Evolutionary conservation across 2,329 filamentous ascomycete genomes (phyloP), one percentile per base, ranked within the genome.

Genomic region (Hawksworthiomyces lignivorus): DNA sequence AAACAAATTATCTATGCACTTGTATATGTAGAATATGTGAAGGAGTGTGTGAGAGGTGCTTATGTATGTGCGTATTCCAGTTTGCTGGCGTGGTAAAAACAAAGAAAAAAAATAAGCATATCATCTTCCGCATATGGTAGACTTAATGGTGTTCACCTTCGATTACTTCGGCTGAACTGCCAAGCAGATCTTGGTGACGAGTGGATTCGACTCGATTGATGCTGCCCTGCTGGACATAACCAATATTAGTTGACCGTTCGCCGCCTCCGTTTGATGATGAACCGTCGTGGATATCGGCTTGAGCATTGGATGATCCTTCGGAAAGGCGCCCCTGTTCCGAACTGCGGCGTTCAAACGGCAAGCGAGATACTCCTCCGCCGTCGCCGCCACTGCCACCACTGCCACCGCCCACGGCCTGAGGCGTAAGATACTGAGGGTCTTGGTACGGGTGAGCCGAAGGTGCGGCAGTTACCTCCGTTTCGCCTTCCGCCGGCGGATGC

Each of bases 311-410:
- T 0, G 73, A 76, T 15, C 62, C 64, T 5, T 39, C 40, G 2
- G 42, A 48, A 27, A 27, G 67, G 65, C 2, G 73, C 75, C 4
- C 71, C 48, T 69, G 70, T 46, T 70, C 67, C 1, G 75, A 79
- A 28, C 63, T 65, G 19, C 64, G 70, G 6, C 75, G 69, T 47
- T 79, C 72, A 51, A 81, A 82, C 0, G 77, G 77, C 18, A 80
- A 60, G 18, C 63, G 62, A 4, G 65, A 59, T 17, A 62, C 56
- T 18, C 17, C 27, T 10, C 36, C 30, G 18, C 44, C 42, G 18
- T 41, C 29, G 47, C 37, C 39, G 19, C 37, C 36, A 26, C 8
- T 50, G 56, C 37, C 11, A 24, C 28, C 7, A 27, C 27, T 12
- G 15, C 12, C 10, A 31, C 22, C 4, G 40, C n/a, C 12, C 24